These are phyloP conservation scores for Aspergillus pseudoviridinutans DNA, from an alignment of 2,329 filamentous ascomycete genomes.

Conservation along the genomic window DNA sequence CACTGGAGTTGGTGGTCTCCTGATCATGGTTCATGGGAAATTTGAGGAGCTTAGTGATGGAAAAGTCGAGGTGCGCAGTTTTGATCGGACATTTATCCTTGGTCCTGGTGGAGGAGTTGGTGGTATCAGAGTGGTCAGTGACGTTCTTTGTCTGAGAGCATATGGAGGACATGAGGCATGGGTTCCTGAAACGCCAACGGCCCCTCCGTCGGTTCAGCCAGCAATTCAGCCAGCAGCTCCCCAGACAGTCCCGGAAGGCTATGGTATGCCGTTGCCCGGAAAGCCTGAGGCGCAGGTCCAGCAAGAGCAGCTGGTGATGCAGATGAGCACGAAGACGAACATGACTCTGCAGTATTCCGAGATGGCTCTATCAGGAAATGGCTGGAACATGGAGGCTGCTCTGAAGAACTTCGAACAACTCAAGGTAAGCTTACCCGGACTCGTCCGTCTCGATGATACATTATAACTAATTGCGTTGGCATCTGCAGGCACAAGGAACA, in stretches of 20 bases:
- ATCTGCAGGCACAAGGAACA: slow-evolving; percentile 31
- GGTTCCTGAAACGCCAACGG: slow-evolving; percentile 36
- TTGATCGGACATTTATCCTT: slow-evolving; percentile 75
- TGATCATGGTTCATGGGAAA: slow-evolving; percentile 76
- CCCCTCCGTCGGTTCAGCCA: slow-evolving; percentile 10
- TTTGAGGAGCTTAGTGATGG: slow-evolving; percentile 68
- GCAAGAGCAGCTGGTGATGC: slow-evolving; percentile 64
- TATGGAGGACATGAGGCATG: slow-evolving; percentile 58
- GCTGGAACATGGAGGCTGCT: slow-evolving; percentile 76
- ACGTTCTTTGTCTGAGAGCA: slow-evolving; percentile 70
- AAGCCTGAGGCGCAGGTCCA: slow-evolving; percentile 52
- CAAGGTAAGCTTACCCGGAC: slow-evolving; percentile 52
- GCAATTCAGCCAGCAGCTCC: slow-evolving; percentile 22
- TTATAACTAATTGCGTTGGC: slow-evolving; percentile 16
- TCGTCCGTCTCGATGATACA: not conserved
- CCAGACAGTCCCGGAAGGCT: slow-evolving; percentile 33
- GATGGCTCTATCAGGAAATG: slow-evolving; percentile 73
- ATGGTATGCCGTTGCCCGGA: slow-evolving; percentile 40
- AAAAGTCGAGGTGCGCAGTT: slow-evolving; percentile 64
- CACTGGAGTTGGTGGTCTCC: slow-evolving; percentile 70
- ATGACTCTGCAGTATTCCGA: slow-evolving; percentile 77
- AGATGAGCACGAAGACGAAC: slow-evolving; percentile 71
- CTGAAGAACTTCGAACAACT: slow-evolving; percentile 70
- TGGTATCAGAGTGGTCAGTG: slow-evolving; percentile 71
- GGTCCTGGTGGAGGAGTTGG: slow-evolving; percentile 66